These are phyloP conservation scores for Xenosphaeropsis pyriputrescens DNA, from an alignment of 2,329 filamentous ascomycete genomes.

Conservation along the genomic window DNA sequence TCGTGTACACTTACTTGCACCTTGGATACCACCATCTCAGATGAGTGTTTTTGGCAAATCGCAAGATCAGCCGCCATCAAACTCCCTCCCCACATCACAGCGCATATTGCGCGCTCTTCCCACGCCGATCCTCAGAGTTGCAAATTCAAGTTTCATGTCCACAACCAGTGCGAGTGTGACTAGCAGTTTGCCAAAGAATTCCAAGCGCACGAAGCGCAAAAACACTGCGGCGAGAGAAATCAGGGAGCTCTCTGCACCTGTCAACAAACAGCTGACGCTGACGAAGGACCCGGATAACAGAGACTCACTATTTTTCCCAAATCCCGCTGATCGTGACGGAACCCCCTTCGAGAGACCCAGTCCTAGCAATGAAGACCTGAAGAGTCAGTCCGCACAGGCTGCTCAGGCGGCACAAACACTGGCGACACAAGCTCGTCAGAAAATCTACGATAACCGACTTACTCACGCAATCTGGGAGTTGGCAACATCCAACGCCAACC, in stretches of 20 bases:
- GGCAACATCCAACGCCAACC: constrained; percentile 82
- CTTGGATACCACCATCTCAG: constrained; percentile 94
- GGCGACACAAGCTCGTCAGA: constrained; percentile 57
- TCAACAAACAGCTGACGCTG: constrained; percentile 20
- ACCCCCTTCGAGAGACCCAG: constrained; percentile 10
- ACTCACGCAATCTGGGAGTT: constrained; percentile 92
- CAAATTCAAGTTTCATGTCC: constrained; percentile 90
- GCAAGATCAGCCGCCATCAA: constrained; percentile 62
- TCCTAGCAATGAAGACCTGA: constrained; percentile 13
- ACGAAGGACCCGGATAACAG: constrained; percentile 17
- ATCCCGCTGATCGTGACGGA: constrained; percentile 13
- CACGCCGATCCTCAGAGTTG: constrained; percentile 80
- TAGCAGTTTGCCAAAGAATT: constrained; percentile 53
- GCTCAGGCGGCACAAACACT: constrained; percentile 43
- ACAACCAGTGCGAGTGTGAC: constrained; percentile 79
- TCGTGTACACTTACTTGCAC: constrained; percentile 83
- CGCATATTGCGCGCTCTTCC: constrained; percentile 81
- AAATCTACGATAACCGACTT: constrained; percentile 67
- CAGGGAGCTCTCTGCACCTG: constrained; percentile 10
- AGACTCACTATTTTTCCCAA: constrained; percentile 14
- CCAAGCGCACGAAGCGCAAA: constrained; percentile 45
- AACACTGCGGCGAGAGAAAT: constrained; percentile 23
- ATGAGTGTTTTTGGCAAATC: constrained; percentile 64
- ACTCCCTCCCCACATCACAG: constrained; percentile 82
- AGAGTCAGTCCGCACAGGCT: constrained; percentile 16